phyloP scores from a whole-genome alignment of 768 basidiomycete species.

The Rhodotorula diobovata region DNA sequence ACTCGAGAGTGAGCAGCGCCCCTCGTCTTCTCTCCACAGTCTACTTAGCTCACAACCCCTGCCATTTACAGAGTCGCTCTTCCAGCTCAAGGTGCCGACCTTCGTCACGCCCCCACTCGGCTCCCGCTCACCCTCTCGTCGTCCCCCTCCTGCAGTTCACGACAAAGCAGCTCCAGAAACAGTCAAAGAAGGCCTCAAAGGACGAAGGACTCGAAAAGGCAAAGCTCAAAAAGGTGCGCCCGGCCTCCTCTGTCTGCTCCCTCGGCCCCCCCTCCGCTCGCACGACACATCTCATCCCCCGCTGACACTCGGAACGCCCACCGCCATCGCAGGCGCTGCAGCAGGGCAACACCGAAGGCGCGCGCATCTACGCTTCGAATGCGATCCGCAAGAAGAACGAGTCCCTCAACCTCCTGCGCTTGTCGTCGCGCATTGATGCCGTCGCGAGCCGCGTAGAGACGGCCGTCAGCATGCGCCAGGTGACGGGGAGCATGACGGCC shows the following conservation, averaged over 20 bases:
- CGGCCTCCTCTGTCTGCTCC: not conserved
- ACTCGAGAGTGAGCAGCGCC: conserved; percentile 72
- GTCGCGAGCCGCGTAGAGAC: conserved; percentile 96
- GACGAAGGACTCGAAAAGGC: conserved; percentile 85
- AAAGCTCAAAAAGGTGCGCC: conserved; percentile 80
- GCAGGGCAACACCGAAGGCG: conserved; percentile 94
- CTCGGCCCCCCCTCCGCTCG: not conserved
- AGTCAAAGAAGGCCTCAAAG: conserved; percentile 96
- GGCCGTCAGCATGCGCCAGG: conserved; percentile 87
- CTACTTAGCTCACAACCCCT: conserved; percentile 9
- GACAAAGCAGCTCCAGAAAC: conserved; percentile 85
- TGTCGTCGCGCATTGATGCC: conserved; percentile 78
- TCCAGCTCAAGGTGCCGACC: conserved; percentile 87
- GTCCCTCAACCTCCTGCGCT: conserved; percentile 77
- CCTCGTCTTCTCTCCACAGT: not conserved
- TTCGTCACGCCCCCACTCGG: conserved; percentile 9
- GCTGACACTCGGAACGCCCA: not conserved
- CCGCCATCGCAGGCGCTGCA: conserved; percentile 69
- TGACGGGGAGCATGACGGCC: conserved; percentile 92
- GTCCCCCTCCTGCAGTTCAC: conserved; percentile 67
- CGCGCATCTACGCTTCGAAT: conserved; percentile 95
- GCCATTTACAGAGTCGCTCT: conserved; percentile 71
- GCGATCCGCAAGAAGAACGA: conserved; percentile 98
- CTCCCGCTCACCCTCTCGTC: not conserved
- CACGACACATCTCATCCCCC: not conserved